Base-by-base conservation (phyloP, 768 basidiomycete genomes). In the Cantharellus anzutake region DNA sequence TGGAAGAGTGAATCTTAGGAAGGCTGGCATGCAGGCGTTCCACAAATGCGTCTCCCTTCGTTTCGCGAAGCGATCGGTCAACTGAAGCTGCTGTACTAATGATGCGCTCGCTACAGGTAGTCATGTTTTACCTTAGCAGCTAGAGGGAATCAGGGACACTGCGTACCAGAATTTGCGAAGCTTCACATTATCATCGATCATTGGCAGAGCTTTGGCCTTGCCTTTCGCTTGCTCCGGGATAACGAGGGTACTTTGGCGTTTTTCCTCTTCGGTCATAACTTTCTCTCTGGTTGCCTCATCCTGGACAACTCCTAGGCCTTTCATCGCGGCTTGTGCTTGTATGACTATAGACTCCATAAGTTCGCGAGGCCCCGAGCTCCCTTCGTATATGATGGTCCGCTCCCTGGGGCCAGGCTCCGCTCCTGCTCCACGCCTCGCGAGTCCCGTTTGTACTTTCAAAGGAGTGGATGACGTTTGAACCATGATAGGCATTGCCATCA, bases 401-500 rank as follows among this genome's bases (percentile, higher is more conserved):
- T 92, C 90, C 39, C 89, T 80, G 61, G 83, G 78, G 14, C 76
- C 42, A 58, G 67, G 65, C 39, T 60, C 59, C 16, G 60, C 70
- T 62, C 73, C 74, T 53, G 72, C 70, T 57, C 71, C 74, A 7
- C 35, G 7, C 35, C 35, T 55, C 5, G 11, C 5, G 4, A 71
- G 20, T 35, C 60, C 59, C 48, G 58, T 41, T 73, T 78, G 82
- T n/a, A 79, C 72, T 2, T 74, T 73, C n/a, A 81, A 72, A 3
- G 76, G 72, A 67, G 84, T 84, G 57, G 81, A 76, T 20, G 83
- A 83, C 3, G 77, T 74, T 20, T 81, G 78, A n/a, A 82, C 81
- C 90, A 92, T 92, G 67, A 88, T 89, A 3, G 91, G 90, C 89
- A 93, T 94, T 1, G 88, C 90, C 81, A 94, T 88, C 85, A 93